Base-by-base conservation (phyloP, 768 basidiomycete species). In the Mycena venus region DNA sequence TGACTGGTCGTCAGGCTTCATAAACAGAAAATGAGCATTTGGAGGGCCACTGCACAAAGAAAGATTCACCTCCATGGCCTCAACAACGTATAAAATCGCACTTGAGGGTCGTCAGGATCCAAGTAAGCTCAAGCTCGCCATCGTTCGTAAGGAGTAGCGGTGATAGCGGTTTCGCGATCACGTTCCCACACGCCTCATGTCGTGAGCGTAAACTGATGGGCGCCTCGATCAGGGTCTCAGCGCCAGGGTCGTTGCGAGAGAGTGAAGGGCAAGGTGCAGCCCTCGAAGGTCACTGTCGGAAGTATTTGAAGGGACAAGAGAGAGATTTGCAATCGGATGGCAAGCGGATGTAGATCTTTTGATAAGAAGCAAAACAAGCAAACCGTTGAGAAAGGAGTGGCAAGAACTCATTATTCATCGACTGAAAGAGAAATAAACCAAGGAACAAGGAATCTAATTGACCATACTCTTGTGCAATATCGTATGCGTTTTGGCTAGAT, bases 121-220 rank as follows among this genome's bases (percentile, higher is more conserved):
- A n/a, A 34, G 59, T 58, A 44, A 34, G 67, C 56, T 68, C 67
- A 59, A 56, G 42, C 21, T 56, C 29, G 55, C 8, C 55, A 56
- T 56, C 8, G n/a, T n/a, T n/a, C n/a, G n/a, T n/a, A n/a, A n/a
- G 55, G 11, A 36, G 11, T n/a, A 34, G 32, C 56, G 19, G 55
- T 32, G 29, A 14, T 56, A 21, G 5, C 40, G 49, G 55, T 42
- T 38, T 38, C 38, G 49, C 25, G 49, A 67, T 67, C 59, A 56
- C 1, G 19, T 53, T 67, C 71, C 58, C 71, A 73, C 71, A 67
- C 47, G 51, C 60, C 60, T 51, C 60, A 23, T 34, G 34, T 19
- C 49, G 10, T 31, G 53, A 15, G 2, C 47, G n/a, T 14, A n/a
- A 25, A 25, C 47, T 49, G 47, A 49, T 49, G n/a, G n/a, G n/a